Evolutionary conservation across 2,329 filamentous ascomycete species (phyloP), one percentile per base, ranked within the genome.

Genomic region (Phoma sp.): DNA sequence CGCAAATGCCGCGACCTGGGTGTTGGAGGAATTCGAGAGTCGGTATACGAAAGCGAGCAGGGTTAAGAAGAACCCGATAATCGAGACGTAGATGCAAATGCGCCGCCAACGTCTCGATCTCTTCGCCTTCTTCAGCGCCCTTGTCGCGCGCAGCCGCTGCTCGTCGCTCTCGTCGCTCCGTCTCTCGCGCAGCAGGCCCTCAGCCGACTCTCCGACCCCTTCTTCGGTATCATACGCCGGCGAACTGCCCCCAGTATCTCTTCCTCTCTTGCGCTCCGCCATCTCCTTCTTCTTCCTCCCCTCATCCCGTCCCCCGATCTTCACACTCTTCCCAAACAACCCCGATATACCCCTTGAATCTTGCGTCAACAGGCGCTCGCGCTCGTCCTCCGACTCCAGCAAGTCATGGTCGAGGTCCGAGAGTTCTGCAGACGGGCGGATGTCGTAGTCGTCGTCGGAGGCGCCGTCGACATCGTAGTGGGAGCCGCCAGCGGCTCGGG

Each of bases 151-250:
- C 80, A 89, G 59, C 39, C 76, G 78, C 61, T 81, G 78, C 61
- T 78, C 77, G 61, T 84, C 83, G 25, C 67, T 70, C 57, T 80
- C 75, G 33, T 73, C 76, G 30, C 76, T 78, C 46, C 70, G 65
- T 30, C 74, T 66, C 24, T 69, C 72, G 25, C 58, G 55, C 30
- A 73, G 47, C 13, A 73, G 50, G 33, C 63, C 70, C n/a, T 64
- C 57, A 41, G 60, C 87, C 78, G 79, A 89, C 57, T 82, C 86
- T 67, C 89, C 83, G 2, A 82, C 84, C 1, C 91, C 91, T 70
- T 92, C 89, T 74, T 97, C 93, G 89, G 93, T 91, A 76, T 95
- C 90, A 72, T 91, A 93, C 87, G 96, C 90, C 67, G 96, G 79
- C 72, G 87, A 85, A 33, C 88, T 87, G 61, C 90, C 86, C 69